Evolutionary conservation across 2,329 filamentous ascomycete species (phyloP), one percentile per base, ranked within the genome.

Genomic region (Calonectria hawksworthii): DNA sequence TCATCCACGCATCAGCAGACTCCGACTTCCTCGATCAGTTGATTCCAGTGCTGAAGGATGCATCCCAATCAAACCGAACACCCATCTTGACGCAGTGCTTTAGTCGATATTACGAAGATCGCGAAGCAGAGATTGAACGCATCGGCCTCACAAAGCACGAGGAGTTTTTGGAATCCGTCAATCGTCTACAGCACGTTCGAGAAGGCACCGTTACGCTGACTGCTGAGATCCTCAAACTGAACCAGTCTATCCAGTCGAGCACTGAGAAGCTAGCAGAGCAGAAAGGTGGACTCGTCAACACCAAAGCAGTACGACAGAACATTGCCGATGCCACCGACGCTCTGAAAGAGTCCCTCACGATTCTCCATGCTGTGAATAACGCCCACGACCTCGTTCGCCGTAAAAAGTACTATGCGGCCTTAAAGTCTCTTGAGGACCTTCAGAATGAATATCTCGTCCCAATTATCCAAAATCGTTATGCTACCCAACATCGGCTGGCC

Each of bases 141-240:
- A 98, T 99, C 80, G 98, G 97, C 80, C 93, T 98, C 81, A 96
- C 95, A 14, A 98, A 98, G 81, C 97, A 99, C 82, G 96, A 99
- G 83, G 97, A 98, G 82, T 99, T 99, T 82, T 93, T 99, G 41
- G 92, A 92, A 77, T 98, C 96, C 0, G 96, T 99, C 79, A 98
- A 97, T 81, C 95, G 98, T 83, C 91, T 99, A n/a, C 94, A 99
- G 80, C 92, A 92, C 74, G 96, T 99, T 67, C 94, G 96, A 69
- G 95, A 98, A 84, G 96, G 95, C 51, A 99, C 96, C 0, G 95
- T 98, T 51, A 90, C 92, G 59, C 88, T 99, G 81, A 99, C 96
- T 1, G 92, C 94, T 50, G 96, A 99, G 84, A 99, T 99, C 73
- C 88, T 99, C 76, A 92, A 95, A 79, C 90, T 99, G 72, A 99